phyloP scores from a whole-genome alignment of 2,329 filamentous ascomycete genomes.

The Pseudohalonectria lignicola region DNA sequence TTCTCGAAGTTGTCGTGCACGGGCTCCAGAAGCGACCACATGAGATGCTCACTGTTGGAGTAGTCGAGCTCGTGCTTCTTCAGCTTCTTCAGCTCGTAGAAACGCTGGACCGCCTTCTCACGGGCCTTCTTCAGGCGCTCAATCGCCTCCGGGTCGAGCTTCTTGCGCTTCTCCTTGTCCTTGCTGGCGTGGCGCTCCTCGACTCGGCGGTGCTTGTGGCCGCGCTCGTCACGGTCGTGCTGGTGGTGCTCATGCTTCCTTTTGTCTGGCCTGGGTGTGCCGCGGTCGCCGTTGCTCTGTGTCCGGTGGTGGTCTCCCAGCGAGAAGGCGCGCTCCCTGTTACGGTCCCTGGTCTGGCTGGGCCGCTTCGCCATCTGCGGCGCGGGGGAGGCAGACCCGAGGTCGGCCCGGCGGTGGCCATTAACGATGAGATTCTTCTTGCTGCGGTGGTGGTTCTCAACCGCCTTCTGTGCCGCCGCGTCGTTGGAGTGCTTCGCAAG shows the following conservation, averaged over 20 bases:
- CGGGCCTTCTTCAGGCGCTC: conserved; percentile 21
- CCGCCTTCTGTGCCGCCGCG: conserved; percentile 61
- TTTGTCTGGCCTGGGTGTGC: conserved; percentile 38
- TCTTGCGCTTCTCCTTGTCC: conserved; percentile 26
- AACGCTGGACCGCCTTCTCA: conserved; percentile 22
- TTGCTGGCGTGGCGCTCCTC: conserved; percentile 32
- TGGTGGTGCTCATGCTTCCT: conserved; percentile 47
- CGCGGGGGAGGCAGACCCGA: conserved; percentile 59
- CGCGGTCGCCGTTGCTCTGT: conserved; percentile 37
- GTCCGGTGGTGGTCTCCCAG: conserved; percentile 38
- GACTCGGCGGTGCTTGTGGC: conserved; percentile 36
- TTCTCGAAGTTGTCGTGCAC: conserved; percentile 23
- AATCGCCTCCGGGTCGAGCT: conserved; percentile 21
- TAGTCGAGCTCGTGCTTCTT: conserved; percentile 21
- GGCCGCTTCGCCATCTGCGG: conserved; percentile 40
- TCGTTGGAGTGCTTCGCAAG: conserved; percentile 76
- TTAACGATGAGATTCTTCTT: conserved; percentile 63
- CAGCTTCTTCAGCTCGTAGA: conserved; percentile 24
- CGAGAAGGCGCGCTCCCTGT: conserved; percentile 27
- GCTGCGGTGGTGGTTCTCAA: conserved; percentile 91
- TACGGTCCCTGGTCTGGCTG: conserved; percentile 33
- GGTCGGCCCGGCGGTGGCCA: conserved; percentile 48
- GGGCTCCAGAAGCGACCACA: conserved; percentile 25
- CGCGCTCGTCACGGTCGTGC: conserved; percentile 37
- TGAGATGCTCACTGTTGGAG: conserved; percentile 21